Evolutionary conservation across 2,329 filamentous ascomycete species (phyloP), one percentile per base, ranked within the genome.

Genomic region (Sclerotinia borealis): DNA sequence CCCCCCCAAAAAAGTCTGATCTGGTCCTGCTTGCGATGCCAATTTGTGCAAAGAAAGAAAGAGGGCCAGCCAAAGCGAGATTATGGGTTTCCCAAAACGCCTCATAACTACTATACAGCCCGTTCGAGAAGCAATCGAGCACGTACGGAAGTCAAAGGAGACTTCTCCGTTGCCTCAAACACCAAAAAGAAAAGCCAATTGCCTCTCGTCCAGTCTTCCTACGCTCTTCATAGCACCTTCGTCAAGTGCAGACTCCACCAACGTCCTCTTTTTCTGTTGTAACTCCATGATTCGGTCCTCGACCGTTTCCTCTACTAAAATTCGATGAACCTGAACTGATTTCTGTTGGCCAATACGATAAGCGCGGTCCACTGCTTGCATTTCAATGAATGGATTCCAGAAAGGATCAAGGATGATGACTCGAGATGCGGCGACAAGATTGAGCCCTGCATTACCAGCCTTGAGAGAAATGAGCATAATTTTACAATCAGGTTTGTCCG

Each of bases 381-480:
- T 91, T 77, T 96, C 93, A 55, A 96, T 89, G 73, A 89, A 96
- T 0, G 92, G 93, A 67, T 96, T 97, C 91, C 92, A 96, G 78
- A 96, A 96, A 0, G 92, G 92, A 73, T 96, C 92, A 72, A 96
- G 86, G 67, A 96, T 90, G 75, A 97, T 91, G 68, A 96, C 91
- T 67, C 92, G 88, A 1, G 87, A 91, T 0, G 92, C 93, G 22
- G 86, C 85, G 45, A 89, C 91, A 27, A 97, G 81, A 72, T 97
- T 97, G 51, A 97, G 83, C 1, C 93, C 93, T 0, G 92, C 87
- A 70, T 93, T 93, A 39, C 91, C 91, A 1, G 91, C 90, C 70
- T 91, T 91, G 55, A 93, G 79, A 1, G 89, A 92, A 2, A 93
- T 84, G 3, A 95, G 80, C 82, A 95, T 90, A 72, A 93, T 81